Percentiles rank a stretch among this genome's conserved stretches.
phyloP scores from a whole-genome alignment of 148 eudicot species.

The Vaccinium corymbosum region DNA sequence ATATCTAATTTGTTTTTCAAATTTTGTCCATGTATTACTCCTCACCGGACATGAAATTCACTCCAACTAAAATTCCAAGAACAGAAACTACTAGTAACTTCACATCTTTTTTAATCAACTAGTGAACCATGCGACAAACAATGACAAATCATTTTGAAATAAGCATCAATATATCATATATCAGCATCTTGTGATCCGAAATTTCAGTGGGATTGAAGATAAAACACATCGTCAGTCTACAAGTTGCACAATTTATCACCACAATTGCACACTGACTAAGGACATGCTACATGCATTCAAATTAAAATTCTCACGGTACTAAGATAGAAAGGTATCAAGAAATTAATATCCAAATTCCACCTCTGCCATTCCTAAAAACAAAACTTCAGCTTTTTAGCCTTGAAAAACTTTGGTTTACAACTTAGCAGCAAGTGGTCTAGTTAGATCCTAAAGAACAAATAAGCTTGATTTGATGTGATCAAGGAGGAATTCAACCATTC shows the following conservation, averaged over 20 bases:
- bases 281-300: not conserved
- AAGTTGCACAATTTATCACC: not conserved
- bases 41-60: not conserved
- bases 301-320: not conserved
- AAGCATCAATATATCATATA: not conserved
- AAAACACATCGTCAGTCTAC: not conserved
- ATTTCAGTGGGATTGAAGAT: not conserved
- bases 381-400: not conserved
- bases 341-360: not conserved
- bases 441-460: not conserved
- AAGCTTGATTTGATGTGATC: not conserved
- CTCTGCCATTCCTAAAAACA: not conserved
- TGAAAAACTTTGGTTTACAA: not conserved
- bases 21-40: not conserved
- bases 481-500: not conserved
- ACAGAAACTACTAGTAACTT: not conserved
- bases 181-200: not conserved
- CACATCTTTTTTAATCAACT: not conserved
- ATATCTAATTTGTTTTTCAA: not conserved
- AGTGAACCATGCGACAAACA: not conserved
- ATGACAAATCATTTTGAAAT: not conserved
- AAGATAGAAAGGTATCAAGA: not conserved
- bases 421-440: not conserved
- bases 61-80: not conserved
- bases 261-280: not conserved